Evolutionary conservation across 1,139 yeast species (phyloP).

Genomic region (Scheffersomyces segobiensis): DNA sequence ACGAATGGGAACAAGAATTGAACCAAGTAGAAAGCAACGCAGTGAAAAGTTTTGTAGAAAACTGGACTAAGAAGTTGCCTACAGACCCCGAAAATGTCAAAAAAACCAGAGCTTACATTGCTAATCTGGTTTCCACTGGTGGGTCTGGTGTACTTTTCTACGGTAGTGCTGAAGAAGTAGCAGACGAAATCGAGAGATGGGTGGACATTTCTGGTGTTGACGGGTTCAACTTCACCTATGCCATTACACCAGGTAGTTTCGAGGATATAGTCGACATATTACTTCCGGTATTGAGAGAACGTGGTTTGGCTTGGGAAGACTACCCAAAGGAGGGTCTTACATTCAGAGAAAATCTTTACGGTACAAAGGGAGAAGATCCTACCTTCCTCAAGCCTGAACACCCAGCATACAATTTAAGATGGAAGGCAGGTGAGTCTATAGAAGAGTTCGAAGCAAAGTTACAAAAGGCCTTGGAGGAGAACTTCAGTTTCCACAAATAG

Average conservation of each 20-base stretch:
- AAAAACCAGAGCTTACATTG: constrained; percentile 27
- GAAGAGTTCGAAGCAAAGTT: constrained; percentile 32
- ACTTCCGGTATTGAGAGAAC: constrained; percentile 25
- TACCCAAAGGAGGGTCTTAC: constrained; percentile 24
- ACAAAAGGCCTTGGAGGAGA: neutral
- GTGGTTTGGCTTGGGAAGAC: constrained; percentile 30
- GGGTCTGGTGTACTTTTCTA: constrained; percentile 29
- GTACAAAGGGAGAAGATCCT: constrained; percentile 9
- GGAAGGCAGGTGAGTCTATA: constrained; percentile 38
- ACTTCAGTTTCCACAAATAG: neutral
- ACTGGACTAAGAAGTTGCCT: constrained; percentile 32
- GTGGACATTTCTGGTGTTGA: constrained; percentile 30
- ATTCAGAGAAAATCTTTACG: constrained; percentile 24
- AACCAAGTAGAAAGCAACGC: constrained; percentile 30
- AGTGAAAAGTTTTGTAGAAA: constrained; percentile 27
- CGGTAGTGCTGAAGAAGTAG: constrained; percentile 26
- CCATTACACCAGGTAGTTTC: constrained; percentile 26
- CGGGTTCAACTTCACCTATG: constrained; percentile 31
- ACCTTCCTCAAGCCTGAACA: constrained; percentile 18
- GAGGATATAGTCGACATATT: constrained; percentile 29
- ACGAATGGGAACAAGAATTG: constrained; percentile 28
- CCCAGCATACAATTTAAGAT: constrained; percentile 40
- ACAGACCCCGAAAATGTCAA: constrained; percentile 24
- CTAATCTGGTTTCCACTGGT: constrained; percentile 29
- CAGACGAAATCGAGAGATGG: constrained; percentile 31